Evolutionary conservation across 805 yeast genomes (phyloP), one percentile per base, ranked within the genome.

Genomic region (Kurtzmaniella fragi): DNA sequence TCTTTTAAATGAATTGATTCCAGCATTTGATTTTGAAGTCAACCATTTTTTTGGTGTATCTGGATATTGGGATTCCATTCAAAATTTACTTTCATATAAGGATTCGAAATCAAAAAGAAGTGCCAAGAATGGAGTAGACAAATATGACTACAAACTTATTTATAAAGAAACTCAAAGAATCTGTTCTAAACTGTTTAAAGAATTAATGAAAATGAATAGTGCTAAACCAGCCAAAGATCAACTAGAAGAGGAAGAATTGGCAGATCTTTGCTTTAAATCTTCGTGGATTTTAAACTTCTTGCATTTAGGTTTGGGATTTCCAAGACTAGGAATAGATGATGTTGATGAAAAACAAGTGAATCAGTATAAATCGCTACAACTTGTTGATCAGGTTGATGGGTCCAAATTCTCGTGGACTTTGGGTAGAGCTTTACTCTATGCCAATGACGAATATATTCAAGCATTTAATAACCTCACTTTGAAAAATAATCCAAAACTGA

Each of bases 41-140:
- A 72, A 76, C 45, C 73, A 71, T 41, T 80, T 81, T 41, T 62
- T 77, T 31, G 87, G 85, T 0, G 82, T 81, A 7, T 77, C 83
- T 43, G 85, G 84, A 4, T 79, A 79, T 52, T 79, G 83, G 80
- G 80, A 80, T 48, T 73, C 80, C 4, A 62, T 80, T 30, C 68
- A 71, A n/a, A 64, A 67, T 35, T 57, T 78, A 29, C 50, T 75
- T 28, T 57, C 64, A 9, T 60, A 56, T 47, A 53, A 53, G 11
- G 59, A 64, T 8, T 28, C 32, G 5, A 26, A 17, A 9, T 27
- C 17, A 13, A 49, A 52, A 9, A 52, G n/a, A 27, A 11, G 26
- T 8, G 15, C n/a, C 37, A 59, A 29, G 45, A 45, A 59, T 39
- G 59, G 38, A 26, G 40, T 39, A 28, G 50, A 52, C 23, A 52